phyloP scores from a whole-genome alignment of 2,329 filamentous ascomycete genomes.

The Penicillium oxalicum region DNA sequence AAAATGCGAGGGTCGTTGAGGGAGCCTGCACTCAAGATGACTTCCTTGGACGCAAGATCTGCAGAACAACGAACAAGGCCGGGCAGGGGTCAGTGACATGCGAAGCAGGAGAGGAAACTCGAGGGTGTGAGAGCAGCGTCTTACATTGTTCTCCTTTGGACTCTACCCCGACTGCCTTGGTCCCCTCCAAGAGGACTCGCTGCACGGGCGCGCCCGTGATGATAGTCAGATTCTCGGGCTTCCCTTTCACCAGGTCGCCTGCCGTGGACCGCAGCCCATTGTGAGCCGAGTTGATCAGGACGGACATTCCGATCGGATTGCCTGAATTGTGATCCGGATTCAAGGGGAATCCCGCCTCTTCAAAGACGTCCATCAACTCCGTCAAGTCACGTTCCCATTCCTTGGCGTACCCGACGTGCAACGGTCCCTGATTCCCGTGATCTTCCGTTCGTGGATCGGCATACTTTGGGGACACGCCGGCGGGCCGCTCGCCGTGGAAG shows the following conservation, averaged over 20 bases:
- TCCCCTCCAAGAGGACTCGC: slow-evolving; percentile 44
- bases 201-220: slow-evolving; percentile 46
- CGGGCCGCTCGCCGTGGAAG: slow-evolving; percentile 8
- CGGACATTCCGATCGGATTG: slow-evolving; percentile 52
- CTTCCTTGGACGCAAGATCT: slow-evolving; percentile 34
- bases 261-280: slow-evolving; percentile 49
- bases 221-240: slow-evolving; percentile 50
- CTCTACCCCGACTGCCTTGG: slow-evolving; percentile 43
- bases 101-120: too few species aligned
- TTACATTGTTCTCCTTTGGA: slow-evolving; percentile 38
- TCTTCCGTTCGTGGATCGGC: slow-evolving; percentile 8
- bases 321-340: slow-evolving; percentile 56
- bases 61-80: not conserved
- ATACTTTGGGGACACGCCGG: slow-evolving; percentile 10
- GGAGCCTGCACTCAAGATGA: slow-evolving; percentile 37
- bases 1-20: slow-evolving; percentile 40
- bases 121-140: not conserved
- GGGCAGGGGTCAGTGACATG: not conserved
- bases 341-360: slow-evolving; percentile 44
- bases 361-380: slow-evolving; percentile 35
- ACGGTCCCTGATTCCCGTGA: slow-evolving; percentile 11
- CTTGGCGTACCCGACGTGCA: slow-evolving; percentile 14
- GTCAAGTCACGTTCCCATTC: slow-evolving; percentile 19
- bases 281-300: slow-evolving; percentile 47
- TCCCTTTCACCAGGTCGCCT: slow-evolving; percentile 42